These are phyloP conservation scores for Pichia sp. DNA, from an alignment of 1,139 yeast genomes.

Conservation along the genomic window DNA sequence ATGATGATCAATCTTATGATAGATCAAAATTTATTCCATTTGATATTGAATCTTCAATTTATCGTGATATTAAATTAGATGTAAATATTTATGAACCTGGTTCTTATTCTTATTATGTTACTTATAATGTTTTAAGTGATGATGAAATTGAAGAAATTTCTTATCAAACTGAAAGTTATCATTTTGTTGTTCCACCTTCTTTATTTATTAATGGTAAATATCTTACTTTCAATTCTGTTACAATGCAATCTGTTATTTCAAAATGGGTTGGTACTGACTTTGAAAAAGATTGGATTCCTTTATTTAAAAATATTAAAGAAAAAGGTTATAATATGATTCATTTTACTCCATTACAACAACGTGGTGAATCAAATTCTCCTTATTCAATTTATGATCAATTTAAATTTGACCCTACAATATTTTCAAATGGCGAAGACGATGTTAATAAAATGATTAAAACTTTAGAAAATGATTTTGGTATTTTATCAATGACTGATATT, in stretches of 20 bases:
- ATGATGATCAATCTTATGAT: conserved; percentile 34
- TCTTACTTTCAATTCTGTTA: conserved; percentile 72
- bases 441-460: conserved; percentile 41
- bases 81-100: conserved; percentile 72
- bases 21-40: conserved; percentile 48
- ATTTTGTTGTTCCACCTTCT: conserved; percentile 80
- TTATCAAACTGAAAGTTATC: conserved; percentile 49
- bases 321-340: conserved; percentile 95
- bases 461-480: conserved; percentile 50
- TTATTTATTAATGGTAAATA: conserved; percentile 50
- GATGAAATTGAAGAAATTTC: conserved; percentile 29
- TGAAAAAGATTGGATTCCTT: conserved; percentile 51
- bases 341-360: conserved; percentile 84
- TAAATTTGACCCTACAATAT: conserved; percentile 60
- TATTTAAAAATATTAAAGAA: conserved; percentile 52
- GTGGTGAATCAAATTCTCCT: conserved; percentile 90
- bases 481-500: conserved; percentile 81
- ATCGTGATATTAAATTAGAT: conserved; percentile 54
- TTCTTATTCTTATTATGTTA: conserved; percentile 61
- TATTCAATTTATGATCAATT: conserved; percentile 88
- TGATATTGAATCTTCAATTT: conserved; percentile 45
- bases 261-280: conserved; percentile 78
- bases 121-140: conserved; percentile 36
- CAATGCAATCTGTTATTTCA: conserved; percentile 79
- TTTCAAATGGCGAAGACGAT: conserved; percentile 43